Conservation (phyloP, 148 eudicot species). For the Silene latifolia region DNA sequence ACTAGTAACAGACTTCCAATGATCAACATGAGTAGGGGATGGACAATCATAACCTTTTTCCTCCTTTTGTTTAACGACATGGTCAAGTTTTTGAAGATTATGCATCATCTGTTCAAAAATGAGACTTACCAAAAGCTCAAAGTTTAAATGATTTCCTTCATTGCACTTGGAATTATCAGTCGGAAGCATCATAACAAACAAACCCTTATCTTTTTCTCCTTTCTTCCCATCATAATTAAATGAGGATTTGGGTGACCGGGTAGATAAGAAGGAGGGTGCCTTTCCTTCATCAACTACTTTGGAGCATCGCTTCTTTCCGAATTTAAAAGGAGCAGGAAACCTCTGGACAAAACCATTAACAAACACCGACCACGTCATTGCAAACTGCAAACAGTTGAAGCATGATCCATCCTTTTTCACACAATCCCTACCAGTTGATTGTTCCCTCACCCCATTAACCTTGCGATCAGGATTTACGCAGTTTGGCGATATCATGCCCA, state of each 20-base stretch:
- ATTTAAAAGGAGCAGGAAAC: constrained; percentile 54
- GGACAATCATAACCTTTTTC: constrained; percentile 30
- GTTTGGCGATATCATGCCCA: constrained; percentile 43
- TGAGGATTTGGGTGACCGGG: constrained; percentile 25
- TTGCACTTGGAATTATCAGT: constrained; percentile 31
- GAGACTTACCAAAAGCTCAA: constrained; percentile 63
- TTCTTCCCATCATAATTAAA: constrained; percentile 33
- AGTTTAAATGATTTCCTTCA: constrained; percentile 46
- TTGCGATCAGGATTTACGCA: constrained; percentile 34
- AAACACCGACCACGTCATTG: constrained; percentile 65
- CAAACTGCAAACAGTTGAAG: constrained; percentile 71
- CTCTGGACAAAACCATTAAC: constrained; percentile 63
- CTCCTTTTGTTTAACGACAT: constrained; percentile 35
- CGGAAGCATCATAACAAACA: constrained; percentile 29
- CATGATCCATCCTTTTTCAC: constrained; percentile 49
- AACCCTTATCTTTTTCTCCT: constrained; percentile 33
- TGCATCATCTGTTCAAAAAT: constrained; percentile 57
- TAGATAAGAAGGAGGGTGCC: constrained; percentile 19
- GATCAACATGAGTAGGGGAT: constrained; percentile 40
- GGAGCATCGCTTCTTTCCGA: constrained; percentile 44
- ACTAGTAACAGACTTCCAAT: constrained; percentile 51
- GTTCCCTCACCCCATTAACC: constrained; percentile 30
- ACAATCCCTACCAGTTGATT: constrained; percentile 39
- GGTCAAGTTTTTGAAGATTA: constrained; percentile 61
- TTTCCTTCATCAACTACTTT: constrained; percentile 39